Base-by-base conservation (phyloP, 1,284 basidiomycete genomes). In the Anthracocystis panici-leucophaei region DNA sequence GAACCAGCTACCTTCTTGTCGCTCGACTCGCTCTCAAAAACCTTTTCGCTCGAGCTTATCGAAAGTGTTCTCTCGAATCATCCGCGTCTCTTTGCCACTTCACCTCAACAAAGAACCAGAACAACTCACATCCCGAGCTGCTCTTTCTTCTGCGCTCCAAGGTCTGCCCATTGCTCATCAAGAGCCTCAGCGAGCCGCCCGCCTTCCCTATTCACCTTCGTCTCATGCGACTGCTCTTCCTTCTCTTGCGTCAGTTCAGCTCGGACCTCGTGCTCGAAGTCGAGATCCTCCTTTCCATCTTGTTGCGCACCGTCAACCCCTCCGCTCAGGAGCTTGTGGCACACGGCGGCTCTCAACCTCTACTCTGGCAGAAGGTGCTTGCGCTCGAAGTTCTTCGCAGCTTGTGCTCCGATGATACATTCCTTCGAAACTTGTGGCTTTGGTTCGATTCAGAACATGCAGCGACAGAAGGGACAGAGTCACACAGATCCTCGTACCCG, bases 61-160 rank as follows among this genome's bases (percentile, higher is more conserved):
- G 97, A 99, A 87, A 97, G 95, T 81, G 93, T 98, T 5, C 87
- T 99, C 57, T 96, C 94, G 14, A 97, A 97, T 77, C 97, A 98
- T 82, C 92, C 95, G 75, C 89, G 89, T 14, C 89, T 95, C 0
- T 96, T 98, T 82, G 35, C 69, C 20, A 51, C 56, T 3, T 31
- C 52, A 11, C n/a, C 31, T 27, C 29, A 0, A 12, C 58, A 9
- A 46, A 59, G 10, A 23, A 52, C 3, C 45, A 57, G 8, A n/a
- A 57, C 18, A 64, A 29, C 44, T 63, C 71, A 1, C 94, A 94
- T 73, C 86, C 89, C 5, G 94, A 97, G 84, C 88, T 97, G 0
- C 89, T 95, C 21, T 89, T 93, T 33, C 90, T 97, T 20, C 89
- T 97, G 0, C 91, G 90, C 78, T 91, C 94, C 75, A 93, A 94